Evolutionary conservation across 441 rosid genomes (phyloP), one percentile per base, ranked within the genome.

Genomic region (Dalechampia spathulata): DNA sequence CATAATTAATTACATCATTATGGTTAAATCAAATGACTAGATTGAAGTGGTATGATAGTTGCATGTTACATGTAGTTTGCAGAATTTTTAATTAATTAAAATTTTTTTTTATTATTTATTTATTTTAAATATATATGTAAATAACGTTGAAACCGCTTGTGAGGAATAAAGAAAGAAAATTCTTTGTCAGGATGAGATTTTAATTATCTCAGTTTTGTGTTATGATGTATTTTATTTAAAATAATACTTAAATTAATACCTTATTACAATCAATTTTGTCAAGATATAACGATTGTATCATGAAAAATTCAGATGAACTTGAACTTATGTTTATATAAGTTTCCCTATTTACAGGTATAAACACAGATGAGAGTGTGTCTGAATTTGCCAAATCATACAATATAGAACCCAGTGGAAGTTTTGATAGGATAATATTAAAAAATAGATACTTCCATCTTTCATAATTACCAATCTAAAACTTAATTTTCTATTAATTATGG

Each of bases 331-430:
- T 28, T 28, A 7, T 28, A 28, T 28, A 28, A n/a, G n/a, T n/a
- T n/a, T n/a, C n/a, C n/a, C n/a, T 28, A 3, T 28, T 28, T 14
- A 1, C 1, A 42, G 5, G 20, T 9, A 2, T 2, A 22, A 7
- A 49, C 22, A 52, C 0, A 19, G 15, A 7, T 38, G 1, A 34
- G 32, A 52, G 41, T 14, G 17, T 28, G 37, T 32, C 40, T 5
- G 11, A 27, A 30, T n/a, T 21, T 19, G 4, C 16, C 13, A 10
- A 2, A 11, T 34, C 32, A 37, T 30, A 22, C 12, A 56, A 64
- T 41, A 49, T 54, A 63, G 69, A 75, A 74, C 74, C 78, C 75
- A 84, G 73, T 66, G 52, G 69, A 65, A 25, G 40, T 67, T 66
- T 39, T 53, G 41, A 23, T 20, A 14, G 36, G 56, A 62, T 65